phyloP scores from a whole-genome alignment of 805 yeast species.

The Yamadazyma nakazawae region DNA sequence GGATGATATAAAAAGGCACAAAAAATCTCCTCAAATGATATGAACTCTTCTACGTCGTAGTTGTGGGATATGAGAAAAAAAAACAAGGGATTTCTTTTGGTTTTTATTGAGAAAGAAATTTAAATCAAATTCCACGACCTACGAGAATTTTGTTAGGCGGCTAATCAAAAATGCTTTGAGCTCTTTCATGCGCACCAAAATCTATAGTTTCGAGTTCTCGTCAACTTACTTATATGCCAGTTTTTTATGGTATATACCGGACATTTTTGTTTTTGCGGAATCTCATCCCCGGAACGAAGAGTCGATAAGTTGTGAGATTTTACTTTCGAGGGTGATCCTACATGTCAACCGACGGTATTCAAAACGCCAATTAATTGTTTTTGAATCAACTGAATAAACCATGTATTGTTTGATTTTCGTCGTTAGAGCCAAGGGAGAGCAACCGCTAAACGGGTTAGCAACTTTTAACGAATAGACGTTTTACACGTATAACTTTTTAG shows the following conservation, averaged over 20 bases:
- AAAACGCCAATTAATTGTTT: not conserved
- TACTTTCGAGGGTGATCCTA: not conserved
- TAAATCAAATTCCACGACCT: not conserved
- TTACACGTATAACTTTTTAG: too few species aligned
- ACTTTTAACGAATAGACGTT: too few species aligned
- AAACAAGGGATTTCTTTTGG: conserved; percentile 6
- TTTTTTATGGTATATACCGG: not conserved
- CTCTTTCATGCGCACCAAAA: not conserved
- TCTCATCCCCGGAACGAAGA: not conserved
- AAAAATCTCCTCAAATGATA: conserved; percentile 1
- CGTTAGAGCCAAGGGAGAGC: not conserved
- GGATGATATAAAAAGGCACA: conserved; percentile 4
- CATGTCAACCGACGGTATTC: not conserved
- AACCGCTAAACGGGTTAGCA: not conserved
- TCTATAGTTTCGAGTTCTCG: not conserved
- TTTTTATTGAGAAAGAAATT: conserved; percentile 1
- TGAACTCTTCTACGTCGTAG: not conserved
- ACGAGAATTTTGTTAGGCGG: not conserved
- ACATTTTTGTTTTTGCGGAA: too few species aligned
- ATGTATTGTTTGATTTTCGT: not conserved
- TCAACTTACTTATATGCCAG: not conserved
- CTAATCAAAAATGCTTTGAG: not conserved
- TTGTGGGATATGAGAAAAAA: not conserved
- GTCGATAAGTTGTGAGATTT: not conserved
- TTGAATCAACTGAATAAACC: too few species aligned